These are phyloP conservation scores for Jackrogersella minutella DNA, from an alignment of 495 filamentous ascomycete species.

Conservation along the genomic window DNA sequence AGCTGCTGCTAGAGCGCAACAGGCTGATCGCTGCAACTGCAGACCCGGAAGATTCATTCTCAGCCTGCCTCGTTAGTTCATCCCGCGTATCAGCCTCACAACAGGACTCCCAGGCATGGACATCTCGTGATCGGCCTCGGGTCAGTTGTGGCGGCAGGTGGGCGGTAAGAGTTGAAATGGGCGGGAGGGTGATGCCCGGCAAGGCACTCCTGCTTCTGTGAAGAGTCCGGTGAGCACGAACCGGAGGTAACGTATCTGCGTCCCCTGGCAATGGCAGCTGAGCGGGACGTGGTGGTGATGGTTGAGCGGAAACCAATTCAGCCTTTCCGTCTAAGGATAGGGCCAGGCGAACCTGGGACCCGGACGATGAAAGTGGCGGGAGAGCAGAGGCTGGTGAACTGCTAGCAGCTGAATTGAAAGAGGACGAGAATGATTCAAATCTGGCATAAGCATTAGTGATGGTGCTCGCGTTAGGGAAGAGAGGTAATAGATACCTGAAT, in stretches of 20 bases:
- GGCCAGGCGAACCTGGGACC: slow-evolving; percentile 69
- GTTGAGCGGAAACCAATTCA: slow-evolving; percentile 72
- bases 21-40: slow-evolving; percentile 75
- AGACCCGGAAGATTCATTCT: slow-evolving; percentile 75
- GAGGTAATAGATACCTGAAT: slow-evolving; percentile 41
- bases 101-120: slow-evolving; percentile 84
- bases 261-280: slow-evolving; percentile 35
- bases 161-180: slow-evolving; percentile 64
- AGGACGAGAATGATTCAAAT: slow-evolving; percentile 47
- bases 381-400: slow-evolving; percentile 40
- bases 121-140: slow-evolving; percentile 79
- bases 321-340: slow-evolving; percentile 85
- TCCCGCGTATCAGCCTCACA: slow-evolving; percentile 76
- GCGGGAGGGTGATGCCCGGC: slow-evolving; percentile 57
- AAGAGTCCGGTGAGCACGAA: slow-evolving; percentile 61
- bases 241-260: slow-evolving; percentile 54
- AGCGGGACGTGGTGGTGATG: slow-evolving; percentile 70
- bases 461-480: not conserved
- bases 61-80: slow-evolving; percentile 73
- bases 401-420: slow-evolving; percentile 44
- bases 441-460: slow-evolving; percentile 35
- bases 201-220: slow-evolving; percentile 62
- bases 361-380: slow-evolving; percentile 45
- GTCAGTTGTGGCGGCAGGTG: slow-evolving; percentile 62
- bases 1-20: slow-evolving; percentile 70